Percentiles rank a stretch among this genome's conserved stretches.
Conservation (phyloP, 441 rosid genomes). For the Gossypium davidsonii region DNA sequence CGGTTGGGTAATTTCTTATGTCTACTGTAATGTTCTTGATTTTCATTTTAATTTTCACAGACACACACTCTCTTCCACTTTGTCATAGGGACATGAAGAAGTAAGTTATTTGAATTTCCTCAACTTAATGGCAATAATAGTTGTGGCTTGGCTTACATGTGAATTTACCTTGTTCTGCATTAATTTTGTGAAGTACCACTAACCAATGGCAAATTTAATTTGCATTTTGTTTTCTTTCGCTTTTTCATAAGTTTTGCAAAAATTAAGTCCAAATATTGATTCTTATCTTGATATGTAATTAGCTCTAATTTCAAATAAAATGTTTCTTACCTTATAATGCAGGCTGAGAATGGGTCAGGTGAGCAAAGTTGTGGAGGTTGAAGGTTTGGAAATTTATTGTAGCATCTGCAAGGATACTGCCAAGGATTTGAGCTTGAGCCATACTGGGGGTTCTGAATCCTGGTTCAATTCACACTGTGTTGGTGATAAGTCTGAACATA, state of each 20-base stretch:
- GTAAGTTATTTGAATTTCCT: neutral
- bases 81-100: constrained; percentile 1
- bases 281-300: neutral
- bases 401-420: constrained; percentile 35
- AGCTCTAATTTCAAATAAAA: neutral
- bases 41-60: neutral
- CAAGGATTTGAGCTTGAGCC: constrained; percentile 31
- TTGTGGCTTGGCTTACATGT: neutral
- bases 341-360: constrained; percentile 63
- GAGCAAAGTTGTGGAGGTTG: constrained; percentile 59
- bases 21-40: constrained; percentile 19
- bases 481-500: constrained; percentile 38
- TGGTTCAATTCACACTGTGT: constrained; percentile 36
- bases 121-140: neutral
- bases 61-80: neutral
- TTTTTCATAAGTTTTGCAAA: neutral
- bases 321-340: neutral
- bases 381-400: constrained; percentile 76
- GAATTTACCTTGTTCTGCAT: neutral
- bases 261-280: neutral
- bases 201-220: constrained; percentile 2
- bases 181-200: neutral
- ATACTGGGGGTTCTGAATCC: constrained; percentile 29
- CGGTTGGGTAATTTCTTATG: constrained; percentile 56
- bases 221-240: neutral